Evolutionary conservation across 495 filamentous ascomycete genomes (phyloP).

Genomic region (Penicillium bialowiezense): DNA sequence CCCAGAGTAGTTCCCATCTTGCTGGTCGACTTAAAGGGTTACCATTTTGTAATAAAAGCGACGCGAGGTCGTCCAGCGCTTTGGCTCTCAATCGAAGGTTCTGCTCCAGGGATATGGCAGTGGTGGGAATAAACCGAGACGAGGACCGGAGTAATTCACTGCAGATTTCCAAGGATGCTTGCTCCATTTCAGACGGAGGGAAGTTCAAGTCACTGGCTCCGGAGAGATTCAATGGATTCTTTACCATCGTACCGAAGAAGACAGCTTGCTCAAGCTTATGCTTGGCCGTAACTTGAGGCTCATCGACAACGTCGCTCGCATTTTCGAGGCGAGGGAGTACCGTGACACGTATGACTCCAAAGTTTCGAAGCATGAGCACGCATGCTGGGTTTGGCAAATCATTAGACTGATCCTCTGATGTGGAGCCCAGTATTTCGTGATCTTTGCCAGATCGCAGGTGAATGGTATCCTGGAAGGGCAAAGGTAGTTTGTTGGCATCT

Average conservation of each 20-base stretch:
- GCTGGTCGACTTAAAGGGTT: slow-evolving; percentile 56
- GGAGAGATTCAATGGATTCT: slow-evolving; percentile 78
- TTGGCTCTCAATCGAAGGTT: slow-evolving; percentile 69
- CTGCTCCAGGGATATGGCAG: slow-evolving; percentile 72
- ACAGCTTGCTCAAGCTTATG: slow-evolving; percentile 92
- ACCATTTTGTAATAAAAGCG: slow-evolving; percentile 56
- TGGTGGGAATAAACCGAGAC: slow-evolving; percentile 64
- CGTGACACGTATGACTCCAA: slow-evolving; percentile 72
- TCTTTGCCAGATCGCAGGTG: slow-evolving; percentile 67
- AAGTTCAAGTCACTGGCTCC: slow-evolving; percentile 62
- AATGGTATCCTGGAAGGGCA: slow-evolving; percentile 78
- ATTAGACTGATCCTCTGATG: slow-evolving; percentile 34
- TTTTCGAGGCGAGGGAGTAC: slow-evolving; percentile 30
- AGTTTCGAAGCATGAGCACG: slow-evolving; percentile 72
- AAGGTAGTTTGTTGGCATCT: slow-evolving; percentile 53
- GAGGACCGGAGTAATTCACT: slow-evolving; percentile 75
- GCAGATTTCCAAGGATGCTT: slow-evolving; percentile 76
- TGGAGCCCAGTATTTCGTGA: slow-evolving; percentile 46
- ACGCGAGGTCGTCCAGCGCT: slow-evolving; percentile 69
- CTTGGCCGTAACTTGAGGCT: slow-evolving; percentile 63
- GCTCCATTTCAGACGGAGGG: slow-evolving; percentile 64
- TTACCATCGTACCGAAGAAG: slow-evolving; percentile 77
- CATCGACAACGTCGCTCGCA: slow-evolving; percentile 24
- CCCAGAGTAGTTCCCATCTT: slow-evolving; percentile 81
- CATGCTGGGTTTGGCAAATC: slow-evolving; percentile 55